Evolutionary conservation across 495 filamentous ascomycete genomes (phyloP).

Genomic region (Penicillium coffeae): DNA sequence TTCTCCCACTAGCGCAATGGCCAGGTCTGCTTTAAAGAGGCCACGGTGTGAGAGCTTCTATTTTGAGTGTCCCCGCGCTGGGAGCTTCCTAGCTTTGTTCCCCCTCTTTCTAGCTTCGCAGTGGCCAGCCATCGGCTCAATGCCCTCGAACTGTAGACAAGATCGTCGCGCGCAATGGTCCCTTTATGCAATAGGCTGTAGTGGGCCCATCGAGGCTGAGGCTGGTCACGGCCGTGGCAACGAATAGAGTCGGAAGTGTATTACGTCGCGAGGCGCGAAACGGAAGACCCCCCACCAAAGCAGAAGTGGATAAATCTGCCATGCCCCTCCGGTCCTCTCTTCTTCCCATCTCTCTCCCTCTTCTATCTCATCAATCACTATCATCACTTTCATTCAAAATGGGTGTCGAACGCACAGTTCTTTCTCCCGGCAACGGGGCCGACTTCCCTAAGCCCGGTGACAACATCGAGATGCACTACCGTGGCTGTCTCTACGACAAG

Average conservation of each 20-base stretch:
- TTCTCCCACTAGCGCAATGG: too few species aligned
- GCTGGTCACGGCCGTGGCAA: too few species aligned
- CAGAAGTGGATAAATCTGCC: constrained; percentile 10
- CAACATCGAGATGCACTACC: constrained; percentile 76
- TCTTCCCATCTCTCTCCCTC: constrained; percentile 1
- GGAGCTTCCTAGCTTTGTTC: neutral
- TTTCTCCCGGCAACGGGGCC: constrained; percentile 54
- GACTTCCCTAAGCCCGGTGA: constrained; percentile 59
- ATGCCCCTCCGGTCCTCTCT: constrained; percentile 8
- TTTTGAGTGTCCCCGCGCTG: neutral
- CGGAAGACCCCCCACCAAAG: constrained; percentile 11
- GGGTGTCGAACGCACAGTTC: constrained; percentile 56
- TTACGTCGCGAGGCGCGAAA: constrained; percentile 12
- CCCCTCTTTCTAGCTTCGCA: neutral
- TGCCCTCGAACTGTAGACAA: neutral
- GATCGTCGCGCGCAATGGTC: neutral
- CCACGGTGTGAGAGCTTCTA: neutral
- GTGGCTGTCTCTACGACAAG: constrained; percentile 71
- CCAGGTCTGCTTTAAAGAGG: too few species aligned
- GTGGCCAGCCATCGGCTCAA: neutral
- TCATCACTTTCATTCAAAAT: constrained; percentile 34
- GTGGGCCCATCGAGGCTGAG: neutral
- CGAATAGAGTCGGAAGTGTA: constrained; percentile 5
- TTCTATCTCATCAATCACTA: constrained; percentile 1
- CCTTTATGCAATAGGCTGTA: neutral